Evolutionary conservation across 129 eudicot genomes (phyloP).

Genomic region (Flaveria bidentis): DNA sequence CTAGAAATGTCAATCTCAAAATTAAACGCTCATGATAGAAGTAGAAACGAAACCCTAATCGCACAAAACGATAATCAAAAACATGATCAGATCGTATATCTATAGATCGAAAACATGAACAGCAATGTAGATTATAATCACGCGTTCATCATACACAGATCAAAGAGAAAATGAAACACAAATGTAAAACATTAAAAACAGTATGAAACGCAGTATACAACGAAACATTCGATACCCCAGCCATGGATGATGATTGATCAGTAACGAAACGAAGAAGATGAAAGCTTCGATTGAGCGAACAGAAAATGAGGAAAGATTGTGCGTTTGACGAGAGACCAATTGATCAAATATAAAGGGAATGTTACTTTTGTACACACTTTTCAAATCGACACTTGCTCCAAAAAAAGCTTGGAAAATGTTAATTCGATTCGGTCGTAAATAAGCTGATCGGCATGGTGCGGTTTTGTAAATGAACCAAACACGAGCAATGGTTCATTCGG

Average conservation of each 20-base stretch:
- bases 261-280: conserved; percentile 12
- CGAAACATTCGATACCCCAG: conserved; percentile 29
- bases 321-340: conserved; percentile 11
- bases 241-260: conserved; percentile 29
- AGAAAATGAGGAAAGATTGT: neutral
- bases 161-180: neutral
- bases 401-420: too few species aligned
- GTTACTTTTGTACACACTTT: too few species aligned
- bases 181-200: neutral
- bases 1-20: neutral
- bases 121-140: neutral
- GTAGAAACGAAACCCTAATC: neutral
- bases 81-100: conserved; percentile 22
- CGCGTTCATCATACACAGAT: neutral
- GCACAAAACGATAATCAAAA: neutral
- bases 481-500: too few species aligned
- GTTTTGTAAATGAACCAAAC: too few species aligned
- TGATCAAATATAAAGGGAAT: too few species aligned
- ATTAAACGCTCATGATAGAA: neutral
- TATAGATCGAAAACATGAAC: conserved; percentile 25
- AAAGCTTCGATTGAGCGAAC: conserved; percentile 17
- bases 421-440: too few species aligned
- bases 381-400: too few species aligned
- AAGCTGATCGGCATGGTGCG: too few species aligned
- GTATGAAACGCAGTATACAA: neutral